These are phyloP conservation scores for Wickerhamiella kazuoi DNA, from an alignment of 805 yeast species.

Conservation along the genomic window DNA sequence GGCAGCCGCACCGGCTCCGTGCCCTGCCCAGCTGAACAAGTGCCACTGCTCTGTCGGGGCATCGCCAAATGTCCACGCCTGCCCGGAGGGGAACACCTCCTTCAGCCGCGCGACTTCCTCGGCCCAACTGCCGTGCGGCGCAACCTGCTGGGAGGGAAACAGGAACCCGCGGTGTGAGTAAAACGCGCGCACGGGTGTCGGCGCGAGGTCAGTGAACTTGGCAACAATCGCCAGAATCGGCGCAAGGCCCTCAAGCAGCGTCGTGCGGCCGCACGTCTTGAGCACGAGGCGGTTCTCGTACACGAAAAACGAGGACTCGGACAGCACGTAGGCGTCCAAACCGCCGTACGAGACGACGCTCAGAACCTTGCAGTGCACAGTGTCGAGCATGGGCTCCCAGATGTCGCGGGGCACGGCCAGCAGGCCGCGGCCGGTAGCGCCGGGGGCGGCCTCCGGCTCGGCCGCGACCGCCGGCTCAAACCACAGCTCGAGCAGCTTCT, in stretches of 20 bases:
- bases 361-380: conserved; percentile 75
- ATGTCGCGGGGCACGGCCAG: conserved; percentile 44
- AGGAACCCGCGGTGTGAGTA: conserved; percentile 83
- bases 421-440: conserved; percentile 27
- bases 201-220: conserved; percentile 25
- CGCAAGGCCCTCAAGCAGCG: conserved; percentile 62
- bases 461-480: conserved; percentile 40
- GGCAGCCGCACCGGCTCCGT: background rate
- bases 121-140: conserved; percentile 71
- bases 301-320: conserved; percentile 82
- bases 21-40: conserved; percentile 26
- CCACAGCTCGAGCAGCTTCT: conserved; percentile 83
- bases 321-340: conserved; percentile 69
- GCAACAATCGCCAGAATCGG: conserved; percentile 38
- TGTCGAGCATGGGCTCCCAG: conserved; percentile 60
- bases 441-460: conserved; percentile 32
- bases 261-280: conserved; percentile 94
- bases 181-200: conserved; percentile 46
- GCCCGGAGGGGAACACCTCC: conserved; percentile 41
- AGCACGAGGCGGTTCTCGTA: conserved; percentile 69
- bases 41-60: conserved; percentile 80
- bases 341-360: conserved; percentile 49
- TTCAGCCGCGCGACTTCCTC: conserved; percentile 60
- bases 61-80: conserved; percentile 65
- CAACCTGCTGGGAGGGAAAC: conserved; percentile 74